A percentile compares a stretch with the other conserved stretches of the same genome.
phyloP scores from a whole-genome alignment of 73 alveolate genomes.

The Durusdinium trenchii region DNA sequence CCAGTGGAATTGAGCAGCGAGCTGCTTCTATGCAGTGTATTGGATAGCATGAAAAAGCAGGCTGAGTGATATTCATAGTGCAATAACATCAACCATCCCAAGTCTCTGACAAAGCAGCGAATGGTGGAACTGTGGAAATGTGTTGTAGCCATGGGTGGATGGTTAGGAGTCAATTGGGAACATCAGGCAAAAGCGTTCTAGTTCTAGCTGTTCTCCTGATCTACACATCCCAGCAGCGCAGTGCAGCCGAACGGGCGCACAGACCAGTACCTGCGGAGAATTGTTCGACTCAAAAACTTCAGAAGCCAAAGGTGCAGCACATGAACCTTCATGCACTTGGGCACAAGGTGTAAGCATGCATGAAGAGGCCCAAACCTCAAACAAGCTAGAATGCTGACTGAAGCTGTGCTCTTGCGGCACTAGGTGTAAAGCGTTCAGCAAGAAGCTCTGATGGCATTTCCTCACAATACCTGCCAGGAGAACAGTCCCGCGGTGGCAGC shows the following conservation, averaged over 20 bases:
- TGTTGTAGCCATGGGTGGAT: background rate
- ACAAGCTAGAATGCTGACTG: background rate
- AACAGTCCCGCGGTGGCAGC: background rate
- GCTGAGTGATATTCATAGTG: too few species aligned
- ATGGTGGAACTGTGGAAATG: background rate
- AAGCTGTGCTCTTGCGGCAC: background rate
- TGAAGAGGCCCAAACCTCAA: slow-evolving; percentile 78
- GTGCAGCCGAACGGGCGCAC: slow-evolving; percentile 94
- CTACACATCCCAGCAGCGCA: slow-evolving; percentile 79
- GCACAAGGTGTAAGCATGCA: slow-evolving; percentile 81
- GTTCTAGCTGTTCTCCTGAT: background rate
- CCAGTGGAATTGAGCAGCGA: too few species aligned
- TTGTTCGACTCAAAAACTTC: background rate
- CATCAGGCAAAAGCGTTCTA: background rate
- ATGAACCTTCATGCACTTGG: background rate
- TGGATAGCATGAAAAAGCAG: too few species aligned
- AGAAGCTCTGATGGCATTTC: slow-evolving; percentile 79
- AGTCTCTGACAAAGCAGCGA: too few species aligned
- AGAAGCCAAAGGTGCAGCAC: background rate
- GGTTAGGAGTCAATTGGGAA: background rate
- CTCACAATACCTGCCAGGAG: slow-evolving; percentile 43
- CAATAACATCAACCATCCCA: too few species aligned
- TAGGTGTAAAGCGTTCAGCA: slow-evolving; percentile 48
- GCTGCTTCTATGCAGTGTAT: too few species aligned
- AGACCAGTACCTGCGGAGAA: slow-evolving; percentile 55